Evolutionary conservation across 2,329 filamentous ascomycete species (phyloP).

Genomic region (Cordyceps fumosorosea): DNA sequence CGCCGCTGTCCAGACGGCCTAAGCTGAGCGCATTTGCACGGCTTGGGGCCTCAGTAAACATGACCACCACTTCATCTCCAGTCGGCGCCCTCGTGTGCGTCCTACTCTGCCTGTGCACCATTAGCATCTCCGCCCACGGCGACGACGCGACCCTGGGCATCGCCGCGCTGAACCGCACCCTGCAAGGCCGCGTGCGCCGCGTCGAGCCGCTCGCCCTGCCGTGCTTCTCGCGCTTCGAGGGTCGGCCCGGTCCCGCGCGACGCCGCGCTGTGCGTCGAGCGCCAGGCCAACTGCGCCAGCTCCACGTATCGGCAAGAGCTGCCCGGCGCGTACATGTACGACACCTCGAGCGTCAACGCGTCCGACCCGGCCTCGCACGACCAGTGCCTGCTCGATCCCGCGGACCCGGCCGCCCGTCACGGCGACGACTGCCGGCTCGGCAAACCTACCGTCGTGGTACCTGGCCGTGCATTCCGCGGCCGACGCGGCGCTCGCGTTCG

Average conservation of each 20-base stretch:
- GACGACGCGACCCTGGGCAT: not conserved
- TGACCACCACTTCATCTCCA: no score
- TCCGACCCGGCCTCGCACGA: constrained; percentile 14
- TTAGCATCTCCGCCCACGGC: not conserved
- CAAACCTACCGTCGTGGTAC: constrained; percentile 15
- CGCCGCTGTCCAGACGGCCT: no score
- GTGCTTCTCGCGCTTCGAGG: constrained; percentile 17
- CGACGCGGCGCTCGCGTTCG: constrained; percentile 14
- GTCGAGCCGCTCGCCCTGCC: constrained; percentile 15
- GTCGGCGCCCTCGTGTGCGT: not conserved
- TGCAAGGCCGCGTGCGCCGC: constrained; percentile 7
- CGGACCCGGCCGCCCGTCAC: not conserved
- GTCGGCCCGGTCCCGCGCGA: constrained; percentile 5
- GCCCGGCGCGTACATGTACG: constrained; percentile 18
- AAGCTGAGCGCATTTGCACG: not conserved
- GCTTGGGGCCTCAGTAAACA: no score
- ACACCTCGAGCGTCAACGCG: constrained; percentile 15
- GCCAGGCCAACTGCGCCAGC: constrained; percentile 13
- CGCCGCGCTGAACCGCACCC: constrained; percentile 11
- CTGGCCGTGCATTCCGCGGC: constrained; percentile 9
- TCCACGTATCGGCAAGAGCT: constrained; percentile 12
- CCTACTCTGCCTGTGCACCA: not conserved
- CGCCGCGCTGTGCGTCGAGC: constrained; percentile 11
- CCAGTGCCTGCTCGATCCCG: constrained; percentile 15
- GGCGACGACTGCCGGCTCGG: constrained; percentile 14